Evolutionary conservation across 371 early-diverging fungal species (phyloP).

Genomic region (Mucor saturninus): DNA sequence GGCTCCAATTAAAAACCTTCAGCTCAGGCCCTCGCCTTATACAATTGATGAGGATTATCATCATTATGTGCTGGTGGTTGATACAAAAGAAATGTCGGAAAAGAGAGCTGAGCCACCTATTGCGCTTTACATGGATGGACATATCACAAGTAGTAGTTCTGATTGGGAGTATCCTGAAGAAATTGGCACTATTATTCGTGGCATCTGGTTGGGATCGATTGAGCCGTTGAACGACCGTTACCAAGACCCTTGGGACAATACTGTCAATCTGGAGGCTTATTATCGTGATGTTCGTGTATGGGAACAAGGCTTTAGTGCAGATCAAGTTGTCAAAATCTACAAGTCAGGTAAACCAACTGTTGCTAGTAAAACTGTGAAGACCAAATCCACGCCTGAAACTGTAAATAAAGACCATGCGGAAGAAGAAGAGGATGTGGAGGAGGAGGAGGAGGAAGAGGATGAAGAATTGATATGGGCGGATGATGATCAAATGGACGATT

Average conservation of each 20-base stretch:
- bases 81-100: slow-evolving; percentile 8
- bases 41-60: slow-evolving; percentile 40
- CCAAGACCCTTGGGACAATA: slow-evolving; percentile 52
- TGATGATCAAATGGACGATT: slow-evolving; percentile 17
- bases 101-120: slow-evolving; percentile 23
- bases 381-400: not conserved
- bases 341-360: not conserved
- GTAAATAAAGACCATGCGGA: not conserved
- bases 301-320: slow-evolving; percentile 32
- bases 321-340: slow-evolving; percentile 7
- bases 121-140: slow-evolving; percentile 48
- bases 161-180: slow-evolving; percentile 33
- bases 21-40: slow-evolving; percentile 34
- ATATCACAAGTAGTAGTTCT: slow-evolving; percentile 34
- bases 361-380: not conserved
- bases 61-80: slow-evolving; percentile 43
- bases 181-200: slow-evolving; percentile 30
- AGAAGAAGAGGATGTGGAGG: not conserved
- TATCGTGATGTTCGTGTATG: slow-evolving; percentile 44
- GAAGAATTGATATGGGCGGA: slow-evolving; percentile 15
- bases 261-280: slow-evolving; percentile 36
- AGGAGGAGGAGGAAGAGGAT: slow-evolving; percentile 9
- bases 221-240: slow-evolving; percentile 47
- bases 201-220: slow-evolving; percentile 54
- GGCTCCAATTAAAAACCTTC: slow-evolving; percentile 24